Base-by-base conservation (phyloP, 805 yeast genomes). In the Blastobotrys muscicola region DNA sequence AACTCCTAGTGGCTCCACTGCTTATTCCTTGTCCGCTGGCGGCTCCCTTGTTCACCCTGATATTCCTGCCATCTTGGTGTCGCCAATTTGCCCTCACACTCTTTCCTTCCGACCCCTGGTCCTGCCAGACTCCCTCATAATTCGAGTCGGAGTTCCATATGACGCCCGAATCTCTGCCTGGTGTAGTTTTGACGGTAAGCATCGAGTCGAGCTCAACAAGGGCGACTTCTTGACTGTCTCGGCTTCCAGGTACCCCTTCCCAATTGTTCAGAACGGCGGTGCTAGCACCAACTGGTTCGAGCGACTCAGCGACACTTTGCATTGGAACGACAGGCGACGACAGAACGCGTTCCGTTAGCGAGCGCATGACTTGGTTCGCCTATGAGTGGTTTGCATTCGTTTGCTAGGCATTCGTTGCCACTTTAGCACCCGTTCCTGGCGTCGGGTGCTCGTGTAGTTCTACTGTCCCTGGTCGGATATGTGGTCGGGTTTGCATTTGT, bases 121-220 rank as follows among this genome's bases (percentile, higher is more conserved):
- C 46, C 67, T 89, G 29, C 96, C 97, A 0, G 97, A 89, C 58
- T 82, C 90, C 10, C 82, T 86, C 82, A 71, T 75, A 16, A 64
- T 89, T 45, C 81, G 77, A 54, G 83, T 89, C 3, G 83, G 82
- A 52, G 92, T 86, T 2, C 95, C 97, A 2, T 66, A 78, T 43
- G 74, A 72, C 45, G 81, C 95, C 36, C 67, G 98, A 42, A 78
- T 92, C 4, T 85, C 95, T 0, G 97, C 97, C 0, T 92, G 95
- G 94, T 94, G 94, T 1, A 81, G 96, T 1, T 92, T 92, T 59
- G 98, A 92, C 63, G 98, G 98, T 9, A 80, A 92, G 52, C 78
- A 80, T 15, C 69, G 97, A 35, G 81, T 86, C 3, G 95, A 92
- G 59, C 65, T 92, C 38, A 63, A 68, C 30, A 78, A 76, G 44